These are phyloP conservation scores for Cryphonectria naterciae DNA, from an alignment of 2,329 filamentous ascomycete species.

Conservation along the genomic window DNA sequence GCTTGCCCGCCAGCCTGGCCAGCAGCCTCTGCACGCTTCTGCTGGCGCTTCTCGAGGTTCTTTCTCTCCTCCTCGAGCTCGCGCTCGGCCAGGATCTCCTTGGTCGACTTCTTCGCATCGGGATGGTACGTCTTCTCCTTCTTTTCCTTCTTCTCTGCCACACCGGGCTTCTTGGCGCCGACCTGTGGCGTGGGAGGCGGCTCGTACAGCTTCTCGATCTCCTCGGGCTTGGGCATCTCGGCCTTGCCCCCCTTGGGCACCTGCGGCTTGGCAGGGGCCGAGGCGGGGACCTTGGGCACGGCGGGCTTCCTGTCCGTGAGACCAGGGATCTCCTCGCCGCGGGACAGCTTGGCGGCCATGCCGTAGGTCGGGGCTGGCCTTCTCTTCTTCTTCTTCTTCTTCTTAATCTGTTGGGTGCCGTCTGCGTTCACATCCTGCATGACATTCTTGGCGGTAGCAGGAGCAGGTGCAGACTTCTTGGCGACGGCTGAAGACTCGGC, in stretches of 20 bases:
- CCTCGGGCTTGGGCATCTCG: slow-evolving; percentile 21
- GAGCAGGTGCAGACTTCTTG: neutral
- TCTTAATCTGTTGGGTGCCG: slow-evolving; percentile 23
- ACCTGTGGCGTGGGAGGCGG: slow-evolving; percentile 15
- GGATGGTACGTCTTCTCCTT: slow-evolving; percentile 28
- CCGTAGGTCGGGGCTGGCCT: slow-evolving; percentile 25
- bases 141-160: slow-evolving; percentile 16
- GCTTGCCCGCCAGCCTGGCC: slow-evolving; percentile 2
- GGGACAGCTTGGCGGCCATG: slow-evolving; percentile 24
- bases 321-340: slow-evolving; percentile 27
- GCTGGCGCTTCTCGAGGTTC: slow-evolving; percentile 17
- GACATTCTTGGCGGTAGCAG: slow-evolving; percentile 16
- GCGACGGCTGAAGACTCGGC: slow-evolving; percentile 8
- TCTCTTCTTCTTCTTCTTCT: slow-evolving; percentile 31
- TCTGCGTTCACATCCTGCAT: slow-evolving; percentile 21
- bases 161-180: slow-evolving; percentile 13
- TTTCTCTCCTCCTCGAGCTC: slow-evolving; percentile 18
- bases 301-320: slow-evolving; percentile 22
- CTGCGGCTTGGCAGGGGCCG: slow-evolving; percentile 9
- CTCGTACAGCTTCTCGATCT: slow-evolving; percentile 11
- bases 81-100: slow-evolving; percentile 26
- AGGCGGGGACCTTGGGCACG: slow-evolving; percentile 12
- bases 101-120: slow-evolving; percentile 19
- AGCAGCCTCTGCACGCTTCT: slow-evolving; percentile 9
- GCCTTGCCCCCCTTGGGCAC: slow-evolving; percentile 15